Evolutionary conservation across 2,329 filamentous ascomycete genomes (phyloP), one percentile per base, ranked within the genome.

Genomic region (Emergomyces pasteurianus): DNA sequence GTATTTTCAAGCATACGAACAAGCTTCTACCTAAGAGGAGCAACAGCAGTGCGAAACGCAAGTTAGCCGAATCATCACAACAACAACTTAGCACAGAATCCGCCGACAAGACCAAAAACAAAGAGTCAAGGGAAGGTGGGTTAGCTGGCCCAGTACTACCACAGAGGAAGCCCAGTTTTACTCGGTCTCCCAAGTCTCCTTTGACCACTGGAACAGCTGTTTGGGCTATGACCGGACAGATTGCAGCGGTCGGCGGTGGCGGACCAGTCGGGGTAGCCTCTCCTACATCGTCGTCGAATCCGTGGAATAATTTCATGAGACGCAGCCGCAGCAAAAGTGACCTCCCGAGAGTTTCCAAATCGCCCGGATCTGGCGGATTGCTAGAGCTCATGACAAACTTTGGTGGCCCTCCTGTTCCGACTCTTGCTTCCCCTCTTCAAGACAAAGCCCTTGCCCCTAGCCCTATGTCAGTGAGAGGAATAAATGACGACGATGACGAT

Each of bases 261-360:
- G 81, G 83, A 42, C 87, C 86, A 6, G 78, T 88, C 61, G 77
- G 79, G 9, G 74, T 80, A 12, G 72, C 79, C 18, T 78, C 71
- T 2, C 70, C 73, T 38, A 72, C 63, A 59, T 65, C 67, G 36
- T 69, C 68, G 40, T 66, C 77, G 16, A 70, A 65, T 58, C 68
- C 72, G 5, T 84, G 83, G 36, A 74, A 75, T 58, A 71, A 74
- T 3, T 75, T 82, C 50, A 79, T 75, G 62, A 66, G 61, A 49
- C 79, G 82, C 34, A 77, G 71, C 47, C 75, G 83, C 65, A 85
- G 82, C 69, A 79, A 78, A 67, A 86, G 83, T 67, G 84, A 86
- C 62, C 71, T 85, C 7, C 68, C 78, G 21, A 76, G 74, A 65
- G 74, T 67, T 58, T 68, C 68, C 59, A 70, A 69, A 38, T 23